These are phyloP conservation scores for Xylaria sp. DNA, from an alignment of 2,329 filamentous ascomycete species.

Conservation along the genomic window DNA sequence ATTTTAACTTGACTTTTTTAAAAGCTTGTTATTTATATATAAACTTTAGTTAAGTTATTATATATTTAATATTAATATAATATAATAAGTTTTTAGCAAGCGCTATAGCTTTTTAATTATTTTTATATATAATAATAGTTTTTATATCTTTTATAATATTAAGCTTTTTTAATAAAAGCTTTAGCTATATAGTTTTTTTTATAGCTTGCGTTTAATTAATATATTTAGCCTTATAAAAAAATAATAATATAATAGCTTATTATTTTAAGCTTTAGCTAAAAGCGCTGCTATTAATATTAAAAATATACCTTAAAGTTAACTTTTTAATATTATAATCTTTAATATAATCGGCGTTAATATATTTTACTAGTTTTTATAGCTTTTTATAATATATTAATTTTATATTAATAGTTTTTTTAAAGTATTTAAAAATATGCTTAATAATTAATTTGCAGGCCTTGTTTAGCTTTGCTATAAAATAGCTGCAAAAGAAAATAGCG, in stretches of 20 bases:
- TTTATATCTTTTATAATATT: background rate
- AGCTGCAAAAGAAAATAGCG: background rate
- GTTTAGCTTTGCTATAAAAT: background rate
- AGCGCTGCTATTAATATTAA: no score
- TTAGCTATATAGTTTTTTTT: constrained; percentile 6
- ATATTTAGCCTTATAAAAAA: background rate
- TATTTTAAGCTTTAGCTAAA: background rate
- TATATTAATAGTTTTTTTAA: constrained; percentile 2
- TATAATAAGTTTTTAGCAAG: constrained; percentile 6
- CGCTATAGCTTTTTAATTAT: no score
- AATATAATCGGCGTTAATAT: background rate
- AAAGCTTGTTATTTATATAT: background rate
- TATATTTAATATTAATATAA: constrained; percentile 2
- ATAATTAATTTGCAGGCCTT: background rate
- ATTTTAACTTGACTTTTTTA: background rate
- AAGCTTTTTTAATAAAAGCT: background rate
- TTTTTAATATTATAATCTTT: no score
- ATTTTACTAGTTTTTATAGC: background rate
- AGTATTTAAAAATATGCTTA: background rate
- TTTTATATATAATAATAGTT: no score
- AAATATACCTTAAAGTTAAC: background rate
- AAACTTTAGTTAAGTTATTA: constrained; percentile 1
- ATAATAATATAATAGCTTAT: no score
- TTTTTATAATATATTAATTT: background rate
- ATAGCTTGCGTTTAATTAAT: background rate